These are phyloP conservation scores for Pestalotiopsis sp. DNA, from an alignment of 2,329 filamentous ascomycete species.

Conservation along the genomic window DNA sequence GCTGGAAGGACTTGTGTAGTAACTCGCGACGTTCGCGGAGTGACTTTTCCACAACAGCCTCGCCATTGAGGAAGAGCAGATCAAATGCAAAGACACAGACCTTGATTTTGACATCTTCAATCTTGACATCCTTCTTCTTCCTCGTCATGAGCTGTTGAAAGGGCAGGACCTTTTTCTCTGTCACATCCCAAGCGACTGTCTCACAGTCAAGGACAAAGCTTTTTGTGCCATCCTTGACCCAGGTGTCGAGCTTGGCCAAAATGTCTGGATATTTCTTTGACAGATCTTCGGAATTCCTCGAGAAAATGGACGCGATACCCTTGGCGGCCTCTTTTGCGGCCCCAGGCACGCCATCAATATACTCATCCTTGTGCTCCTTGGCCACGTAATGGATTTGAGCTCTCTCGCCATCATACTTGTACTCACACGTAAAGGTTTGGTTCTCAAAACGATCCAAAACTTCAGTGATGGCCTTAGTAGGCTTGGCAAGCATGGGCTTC, in stretches of 20 bases:
- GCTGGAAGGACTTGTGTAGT: constrained; percentile 72
- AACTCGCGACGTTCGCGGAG: constrained; percentile 82
- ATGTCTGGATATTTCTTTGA: constrained; percentile 99
- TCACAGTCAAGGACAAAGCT: constrained; percentile 99
- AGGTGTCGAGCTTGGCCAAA: constrained; percentile 80
- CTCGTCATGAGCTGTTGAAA: constrained; percentile 99
- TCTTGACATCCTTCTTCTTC: constrained; percentile 95
- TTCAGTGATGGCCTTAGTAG: constrained; percentile 97
- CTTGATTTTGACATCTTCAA: constrained; percentile 93
- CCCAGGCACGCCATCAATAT: constrained; percentile 61
- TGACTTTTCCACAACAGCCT: constrained; percentile 84
- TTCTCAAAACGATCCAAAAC: constrained; percentile 95
- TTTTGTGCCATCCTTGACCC: constrained; percentile 88
- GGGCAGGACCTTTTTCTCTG: constrained; percentile 91
- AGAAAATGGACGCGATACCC: constrained; percentile 92
- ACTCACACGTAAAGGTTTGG: constrained; percentile 96
- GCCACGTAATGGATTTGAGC: constrained; percentile 99
- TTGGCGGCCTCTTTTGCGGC: constrained; percentile 67
- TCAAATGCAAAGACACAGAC: constrained; percentile 98
- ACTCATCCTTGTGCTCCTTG: constrained; percentile 72
- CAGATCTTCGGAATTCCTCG: constrained; percentile 93
- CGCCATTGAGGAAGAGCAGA: constrained; percentile 88
- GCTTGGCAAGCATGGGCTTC: constrained; percentile 98
- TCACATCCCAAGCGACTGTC: constrained; percentile 95
- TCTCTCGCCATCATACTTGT: constrained; percentile 97